A percentile compares a stretch with the other conserved stretches of the same genome.
These are phyloP conservation scores for Symbiodinium pilosum DNA, from an alignment of 73 alveolate genomes.

Conservation along the genomic window DNA sequence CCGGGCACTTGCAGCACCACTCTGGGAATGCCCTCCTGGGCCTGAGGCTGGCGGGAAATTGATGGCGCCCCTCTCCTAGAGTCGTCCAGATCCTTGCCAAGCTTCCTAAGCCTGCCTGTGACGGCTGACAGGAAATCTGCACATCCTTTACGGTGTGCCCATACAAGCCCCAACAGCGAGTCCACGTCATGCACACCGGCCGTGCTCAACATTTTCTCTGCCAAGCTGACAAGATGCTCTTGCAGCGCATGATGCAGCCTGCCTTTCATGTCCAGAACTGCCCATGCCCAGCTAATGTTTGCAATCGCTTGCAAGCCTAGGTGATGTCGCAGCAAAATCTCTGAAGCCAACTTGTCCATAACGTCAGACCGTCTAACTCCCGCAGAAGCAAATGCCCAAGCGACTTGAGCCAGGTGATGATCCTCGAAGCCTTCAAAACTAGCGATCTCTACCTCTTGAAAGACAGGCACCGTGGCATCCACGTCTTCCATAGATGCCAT, in stretches of 20 bases:
- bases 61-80: neutral
- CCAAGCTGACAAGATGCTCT: conserved; percentile 12
- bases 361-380: conserved; percentile 55
- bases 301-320: conserved; percentile 57
- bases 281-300: conserved; percentile 55
- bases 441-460: conserved; percentile 8
- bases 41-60: neutral
- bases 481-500: conserved; percentile 47
- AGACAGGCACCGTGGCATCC: conserved; percentile 24
- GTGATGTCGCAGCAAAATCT: conserved; percentile 43
- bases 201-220: neutral
- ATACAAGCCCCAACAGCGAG: conserved; percentile 63
- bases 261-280: neutral
- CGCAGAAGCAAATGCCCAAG: conserved; percentile 46
- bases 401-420: conserved; percentile 57
- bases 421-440: neutral
- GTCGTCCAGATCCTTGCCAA: conserved; percentile 52
- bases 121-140: neutral
- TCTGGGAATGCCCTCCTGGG: neutral
- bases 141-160: conserved; percentile 45
- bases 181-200: conserved; percentile 16
- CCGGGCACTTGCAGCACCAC: conserved; percentile 51
- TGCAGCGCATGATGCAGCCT: neutral
- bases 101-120: conserved; percentile 6
- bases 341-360: conserved; percentile 22